Percentiles rank a stretch among this genome's conserved stretches.
Evolutionary conservation across 1,139 yeast species (phyloP).

Genomic region (Yamadazyma aaseri): DNA sequence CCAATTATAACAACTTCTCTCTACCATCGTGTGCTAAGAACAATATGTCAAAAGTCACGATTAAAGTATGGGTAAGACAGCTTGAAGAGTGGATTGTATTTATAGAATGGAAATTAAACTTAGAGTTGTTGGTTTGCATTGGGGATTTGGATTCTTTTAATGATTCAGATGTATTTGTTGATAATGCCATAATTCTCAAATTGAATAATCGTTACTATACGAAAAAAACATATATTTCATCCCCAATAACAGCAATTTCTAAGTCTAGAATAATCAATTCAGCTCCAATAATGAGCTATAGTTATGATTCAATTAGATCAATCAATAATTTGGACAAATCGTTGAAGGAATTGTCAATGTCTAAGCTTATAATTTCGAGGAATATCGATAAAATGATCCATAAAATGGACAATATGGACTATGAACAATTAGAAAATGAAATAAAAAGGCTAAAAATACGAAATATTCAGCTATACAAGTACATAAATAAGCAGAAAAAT

Average conservation of each 20-base stretch:
- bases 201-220: slow-evolving; percentile 25
- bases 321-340: slow-evolving; percentile 31
- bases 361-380: slow-evolving; percentile 19
- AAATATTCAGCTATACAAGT: slow-evolving; percentile 17
- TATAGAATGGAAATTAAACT: slow-evolving; percentile 15
- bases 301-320: slow-evolving; percentile 37
- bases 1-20: slow-evolving; percentile 28
- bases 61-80: slow-evolving; percentile 25
- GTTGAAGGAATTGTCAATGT: slow-evolving; percentile 26
- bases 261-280: not conserved
- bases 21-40: slow-evolving; percentile 21
- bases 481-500: slow-evolving; percentile 21
- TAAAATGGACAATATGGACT: slow-evolving; percentile 11
- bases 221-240: not conserved
- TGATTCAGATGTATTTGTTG: slow-evolving; percentile 16
- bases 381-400: slow-evolving; percentile 18
- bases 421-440: slow-evolving; percentile 15
- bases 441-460: slow-evolving; percentile 11
- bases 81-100: slow-evolving; percentile 23
- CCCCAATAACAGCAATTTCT: not conserved
- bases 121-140: not conserved
- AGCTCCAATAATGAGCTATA: slow-evolving; percentile 15
- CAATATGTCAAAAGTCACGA: slow-evolving; percentile 14
- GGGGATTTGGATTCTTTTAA: not conserved
- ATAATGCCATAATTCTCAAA: slow-evolving; percentile 27